Evolutionary conservation across 441 rosid genomes (phyloP), one percentile per base, ranked within the genome.

Genomic region (Croton setiger): DNA sequence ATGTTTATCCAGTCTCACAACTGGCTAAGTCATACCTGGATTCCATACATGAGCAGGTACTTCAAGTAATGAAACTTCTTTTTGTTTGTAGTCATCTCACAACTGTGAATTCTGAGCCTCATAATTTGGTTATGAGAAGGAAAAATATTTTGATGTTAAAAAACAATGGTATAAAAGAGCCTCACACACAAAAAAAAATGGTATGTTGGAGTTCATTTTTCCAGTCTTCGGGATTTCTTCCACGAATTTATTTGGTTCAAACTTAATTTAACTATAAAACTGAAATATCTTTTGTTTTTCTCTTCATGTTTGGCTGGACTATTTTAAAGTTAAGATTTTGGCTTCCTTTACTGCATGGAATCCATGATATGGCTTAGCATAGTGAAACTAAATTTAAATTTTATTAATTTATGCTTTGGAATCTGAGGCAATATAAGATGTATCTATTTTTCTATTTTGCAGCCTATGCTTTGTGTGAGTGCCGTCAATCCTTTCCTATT

Each of bases 401-500:
- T 64, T 36, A 23, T 12, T 53, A 20, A 18, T 13, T 11, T 70
- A 23, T 66, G 63, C 65, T 35, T 49, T 39, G 23, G 3, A 43
- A 11, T 48, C 61, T 61, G 72, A 74, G 45, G 61, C 64, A 31
- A 61, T 72, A 44, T 65, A 31, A 66, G 68, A 74, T 74, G 66
- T 69, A 48, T 35, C 64, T 39, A 62, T 56, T 51, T 63, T 66
- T 60, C 65, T 76, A 7, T 73, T 52, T 70, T 84, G 90, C 95
- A 95, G 98, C 96, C 98, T 63, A 84, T 95, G 98, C 99, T 95
- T 66, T 95, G 99, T 75, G 95, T 91, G 31, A 89, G 98, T 82
- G 98, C 98, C 4, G 96, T 95, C 53, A 95, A 92, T 81, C 98
- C 99, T 66, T 81, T 88, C 73, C 80, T 92, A 63, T 92, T 87